Conservation (phyloP, 495 filamentous ascomycete species). For the Aspergillus funiculosus region DNA sequence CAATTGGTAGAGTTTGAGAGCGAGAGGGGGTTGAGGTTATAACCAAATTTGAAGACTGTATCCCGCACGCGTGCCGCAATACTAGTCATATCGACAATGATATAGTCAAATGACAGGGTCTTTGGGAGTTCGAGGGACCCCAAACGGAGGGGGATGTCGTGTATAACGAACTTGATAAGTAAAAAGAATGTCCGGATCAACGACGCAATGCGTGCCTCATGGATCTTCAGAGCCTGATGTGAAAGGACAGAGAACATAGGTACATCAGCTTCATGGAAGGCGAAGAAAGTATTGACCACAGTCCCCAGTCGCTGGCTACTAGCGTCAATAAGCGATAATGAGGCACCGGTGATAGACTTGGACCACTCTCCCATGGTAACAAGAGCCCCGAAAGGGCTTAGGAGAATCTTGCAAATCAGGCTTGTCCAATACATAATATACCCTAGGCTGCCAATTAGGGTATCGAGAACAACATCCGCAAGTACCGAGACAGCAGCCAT, state of each 20-base stretch:
- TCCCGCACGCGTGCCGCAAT: slow-evolving; percentile 14
- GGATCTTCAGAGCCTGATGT: slow-evolving; percentile 50
- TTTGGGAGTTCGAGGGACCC: slow-evolving; percentile 23
- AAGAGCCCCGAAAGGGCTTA: slow-evolving; percentile 40
- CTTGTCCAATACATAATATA: slow-evolving; percentile 51
- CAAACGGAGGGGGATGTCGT: slow-evolving; percentile 37
- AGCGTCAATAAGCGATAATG: slow-evolving; percentile 43
- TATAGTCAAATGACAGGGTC: slow-evolving; percentile 18
- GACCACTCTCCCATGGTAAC: slow-evolving; percentile 38
- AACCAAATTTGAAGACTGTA: slow-evolving; percentile 21
- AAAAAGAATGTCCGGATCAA: slow-evolving; percentile 20
- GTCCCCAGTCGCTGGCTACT: slow-evolving; percentile 40
- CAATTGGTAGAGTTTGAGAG: slow-evolving; percentile 23
- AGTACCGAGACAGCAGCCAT: slow-evolving; percentile 61
- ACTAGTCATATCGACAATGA: slow-evolving; percentile 13
- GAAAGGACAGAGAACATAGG: slow-evolving; percentile 56
- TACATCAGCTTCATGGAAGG: slow-evolving; percentile 50
- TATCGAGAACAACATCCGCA: slow-evolving; percentile 66
- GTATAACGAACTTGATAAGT: slow-evolving; percentile 29
- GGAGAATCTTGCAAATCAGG: slow-evolving; percentile 37
- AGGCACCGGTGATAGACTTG: slow-evolving; percentile 39
- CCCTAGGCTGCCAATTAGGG: slow-evolving; percentile 50
- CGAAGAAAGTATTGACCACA: slow-evolving; percentile 39
- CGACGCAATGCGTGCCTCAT: slow-evolving; percentile 39
- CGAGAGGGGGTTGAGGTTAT: slow-evolving; percentile 17